Evolutionary conservation across 148 eudicot species (phyloP), one percentile per base, ranked within the genome.

Genomic region (Chenopodium quinoa): DNA sequence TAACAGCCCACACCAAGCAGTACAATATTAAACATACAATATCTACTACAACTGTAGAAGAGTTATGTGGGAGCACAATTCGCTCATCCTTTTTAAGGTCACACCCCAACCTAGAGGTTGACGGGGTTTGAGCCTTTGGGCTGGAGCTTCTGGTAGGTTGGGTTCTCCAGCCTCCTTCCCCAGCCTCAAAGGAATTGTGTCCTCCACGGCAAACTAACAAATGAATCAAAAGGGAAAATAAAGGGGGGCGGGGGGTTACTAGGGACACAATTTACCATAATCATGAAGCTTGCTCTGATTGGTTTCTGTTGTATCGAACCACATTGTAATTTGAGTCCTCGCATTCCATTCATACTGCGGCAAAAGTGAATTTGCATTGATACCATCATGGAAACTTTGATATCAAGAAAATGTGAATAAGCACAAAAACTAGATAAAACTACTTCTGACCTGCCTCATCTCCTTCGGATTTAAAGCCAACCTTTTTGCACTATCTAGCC

Each of bases 281-380:
- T 96, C 99, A 75, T 96, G 99, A 76, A 96, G 99, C 88, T 90
- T 82, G 91, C 99, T 96, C 81, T 96, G 99, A 47, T 71, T 83
- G 64, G 90, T 76, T 82, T 87, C 69, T 44, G 95, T 87, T 47
- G 80, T 91, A 81, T 96, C 99, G 29, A 82, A 96, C 99, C 99
- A 96, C 99, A 96, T 96, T 48, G 98, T 93, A 68, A 96, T 92
- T 82, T 96, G 99, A 48, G 99, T 93, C 80, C 98, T 91, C 11
- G 99, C 98, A 32, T 96, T 96, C 99, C 99, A 96, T 86, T 96
- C 99, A 47, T 92, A 94, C 99, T 96, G 89, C 67, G 79, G 34
- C 83, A 81, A 77, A 68, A 13, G 44, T 37, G 19, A 62, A 81
- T 48, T 54, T 60, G 77, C 65, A 85, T 73, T 23, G 58, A 32